Percentiles rank a stretch among this genome's conserved stretches.
Evolutionary conservation across 371 early-diverging fungal genomes (phyloP).

Genomic region (Capniomyces stellatus): DNA sequence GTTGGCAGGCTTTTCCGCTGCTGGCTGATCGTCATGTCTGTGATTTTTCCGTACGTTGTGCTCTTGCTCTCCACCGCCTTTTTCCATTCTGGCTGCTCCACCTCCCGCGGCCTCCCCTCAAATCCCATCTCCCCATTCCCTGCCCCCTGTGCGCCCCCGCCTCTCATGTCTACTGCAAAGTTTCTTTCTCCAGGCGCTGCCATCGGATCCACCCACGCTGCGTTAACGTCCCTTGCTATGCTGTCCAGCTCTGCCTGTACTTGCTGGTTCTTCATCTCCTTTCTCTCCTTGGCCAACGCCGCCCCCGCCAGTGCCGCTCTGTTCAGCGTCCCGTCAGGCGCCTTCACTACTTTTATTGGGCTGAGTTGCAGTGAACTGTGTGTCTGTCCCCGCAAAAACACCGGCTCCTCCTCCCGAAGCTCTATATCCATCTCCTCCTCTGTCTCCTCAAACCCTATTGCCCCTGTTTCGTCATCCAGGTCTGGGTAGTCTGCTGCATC

Average conservation of each 20-base stretch:
- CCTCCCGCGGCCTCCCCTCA: constrained; percentile 26
- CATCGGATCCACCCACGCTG: constrained; percentile 92
- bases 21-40: constrained; percentile 70
- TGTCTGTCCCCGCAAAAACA: constrained; percentile 85
- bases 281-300: constrained; percentile 79
- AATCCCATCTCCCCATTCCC: background rate
- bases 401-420: constrained; percentile 85
- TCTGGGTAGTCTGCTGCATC: constrained; percentile 72
- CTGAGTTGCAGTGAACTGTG: constrained; percentile 63
- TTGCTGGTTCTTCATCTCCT: constrained; percentile 72
- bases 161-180: constrained; percentile 77
- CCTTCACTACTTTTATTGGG: constrained; percentile 92
- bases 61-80: constrained; percentile 67
- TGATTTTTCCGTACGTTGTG: constrained; percentile 82
- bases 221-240: constrained; percentile 73
- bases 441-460: constrained; percentile 54
- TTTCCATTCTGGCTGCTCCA: constrained; percentile 85
- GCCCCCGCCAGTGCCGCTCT: constrained; percentile 87
- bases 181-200: constrained; percentile 65
- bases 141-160: constrained; percentile 30
- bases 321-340: constrained; percentile 91
- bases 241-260: constrained; percentile 71
- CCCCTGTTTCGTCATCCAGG: constrained; percentile 53
- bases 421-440: constrained; percentile 95
- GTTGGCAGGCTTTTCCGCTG: constrained; percentile 84